These are phyloP conservation scores for Pseudonectria foliicola DNA, from an alignment of 2,329 filamentous ascomycete species.

Conservation along the genomic window DNA sequence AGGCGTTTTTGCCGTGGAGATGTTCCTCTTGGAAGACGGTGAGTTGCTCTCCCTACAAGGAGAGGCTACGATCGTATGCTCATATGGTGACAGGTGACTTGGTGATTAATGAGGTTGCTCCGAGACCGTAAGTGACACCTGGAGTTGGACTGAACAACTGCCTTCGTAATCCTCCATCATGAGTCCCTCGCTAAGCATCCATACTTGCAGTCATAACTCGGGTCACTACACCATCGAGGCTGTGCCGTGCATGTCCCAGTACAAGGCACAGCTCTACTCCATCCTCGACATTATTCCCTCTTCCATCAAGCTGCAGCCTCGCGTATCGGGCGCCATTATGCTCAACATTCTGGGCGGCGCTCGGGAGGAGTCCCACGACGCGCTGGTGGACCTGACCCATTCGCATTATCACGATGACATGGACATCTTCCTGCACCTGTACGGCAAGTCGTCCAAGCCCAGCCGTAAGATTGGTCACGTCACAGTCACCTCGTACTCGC, in stretches of 20 bases:
- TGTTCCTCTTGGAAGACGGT: constrained; percentile 77
- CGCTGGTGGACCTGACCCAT: constrained; percentile 40
- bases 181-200: background rate
- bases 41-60: constrained; percentile 14
- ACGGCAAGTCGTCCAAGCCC: constrained; percentile 82
- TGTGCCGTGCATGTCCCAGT: constrained; percentile 79
- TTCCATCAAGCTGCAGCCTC: constrained; percentile 47
- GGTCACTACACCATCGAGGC: constrained; percentile 95
- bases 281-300: constrained; percentile 63
- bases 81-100: constrained; percentile 42
- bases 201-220: constrained; percentile 63
- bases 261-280: constrained; percentile 79
- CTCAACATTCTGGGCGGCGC: constrained; percentile 71
- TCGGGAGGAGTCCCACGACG: constrained; percentile 53
- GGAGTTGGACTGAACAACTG: too few relatives aligned
- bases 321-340: constrained; percentile 63
- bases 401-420: constrained; percentile 36
- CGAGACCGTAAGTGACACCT: constrained; percentile 39
- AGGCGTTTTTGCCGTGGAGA: constrained; percentile 92
- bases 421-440: constrained; percentile 67
- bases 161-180: too few relatives aligned
- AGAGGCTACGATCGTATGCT: constrained; percentile 1
- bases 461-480: constrained; percentile 95
- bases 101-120: constrained; percentile 81
- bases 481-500: constrained; percentile 65